Percentiles rank a stretch among this genome's conserved stretches.
Conservation (phyloP, 2,329 filamentous ascomycete species). For the Paraphoma chrysanthemicola region DNA sequence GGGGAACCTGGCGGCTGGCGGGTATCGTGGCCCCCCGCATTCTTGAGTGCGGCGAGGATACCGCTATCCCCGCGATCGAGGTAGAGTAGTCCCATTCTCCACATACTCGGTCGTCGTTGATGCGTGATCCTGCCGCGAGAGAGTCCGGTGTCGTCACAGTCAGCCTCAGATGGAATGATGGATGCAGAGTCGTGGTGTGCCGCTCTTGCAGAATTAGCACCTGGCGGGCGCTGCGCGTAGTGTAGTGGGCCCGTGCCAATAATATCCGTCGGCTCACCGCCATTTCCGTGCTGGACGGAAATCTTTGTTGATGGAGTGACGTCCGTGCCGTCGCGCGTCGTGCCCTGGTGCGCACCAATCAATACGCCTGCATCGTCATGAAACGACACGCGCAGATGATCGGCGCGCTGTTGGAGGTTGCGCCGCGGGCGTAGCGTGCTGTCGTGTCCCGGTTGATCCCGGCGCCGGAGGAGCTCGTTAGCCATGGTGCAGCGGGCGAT, state of each 20-base stretch:
- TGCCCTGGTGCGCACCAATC: slow-evolving; percentile 3
- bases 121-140: slow-evolving; percentile 11
- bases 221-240: neutral
- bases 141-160: slow-evolving; percentile 18
- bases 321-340: slow-evolving; percentile 9
- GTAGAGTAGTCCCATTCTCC: slow-evolving; percentile 29
- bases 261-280: slow-evolving; percentile 12
- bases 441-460: slow-evolving; percentile 16
- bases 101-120: slow-evolving; percentile 27
- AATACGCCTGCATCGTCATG: neutral
- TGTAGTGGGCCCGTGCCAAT: slow-evolving; percentile 5
- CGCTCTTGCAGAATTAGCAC: slow-evolving; percentile 5
- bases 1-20: slow-evolving; percentile 20
- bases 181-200: slow-evolving; percentile 5
- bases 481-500: slow-evolving; percentile 20
- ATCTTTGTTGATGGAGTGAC: slow-evolving; percentile 4
- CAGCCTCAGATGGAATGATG: slow-evolving; percentile 7
- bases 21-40: slow-evolving; percentile 26
- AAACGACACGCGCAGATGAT: slow-evolving; percentile 7
- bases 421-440: slow-evolving; percentile 6
- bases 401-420: slow-evolving; percentile 7
- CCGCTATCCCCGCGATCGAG: slow-evolving; percentile 30
- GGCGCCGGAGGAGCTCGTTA: slow-evolving; percentile 20
- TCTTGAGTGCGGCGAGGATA: slow-evolving; percentile 26
- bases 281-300: slow-evolving; percentile 11